These are phyloP conservation scores for Trichosporon faecale DNA, from an alignment of 1,284 basidiomycete genomes.

Conservation along the genomic window DNA sequence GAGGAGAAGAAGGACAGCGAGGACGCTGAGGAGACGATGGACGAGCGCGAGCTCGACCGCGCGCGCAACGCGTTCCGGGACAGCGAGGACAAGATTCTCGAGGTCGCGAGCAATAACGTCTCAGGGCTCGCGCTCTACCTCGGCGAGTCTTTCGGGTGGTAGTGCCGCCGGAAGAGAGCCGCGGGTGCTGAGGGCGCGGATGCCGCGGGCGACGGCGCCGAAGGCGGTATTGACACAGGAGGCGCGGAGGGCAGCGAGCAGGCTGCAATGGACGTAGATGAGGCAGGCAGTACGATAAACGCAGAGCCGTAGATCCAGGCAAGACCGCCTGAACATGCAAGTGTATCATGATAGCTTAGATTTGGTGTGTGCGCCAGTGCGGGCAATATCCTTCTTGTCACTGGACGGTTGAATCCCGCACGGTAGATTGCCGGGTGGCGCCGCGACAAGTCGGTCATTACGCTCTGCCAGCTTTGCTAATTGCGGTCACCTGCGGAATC, in stretches of 20 bases:
- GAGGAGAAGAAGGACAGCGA: slow-evolving; percentile 35
- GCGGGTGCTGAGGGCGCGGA: too few relatives aligned
- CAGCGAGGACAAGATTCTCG: slow-evolving; percentile 36
- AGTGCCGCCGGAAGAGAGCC: slow-evolving; percentile 8
- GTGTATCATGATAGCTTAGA: not conserved
- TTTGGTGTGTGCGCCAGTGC: not conserved
- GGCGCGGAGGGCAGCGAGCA: not conserved
- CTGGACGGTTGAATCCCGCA: not conserved
- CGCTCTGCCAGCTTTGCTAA: too few relatives aligned
- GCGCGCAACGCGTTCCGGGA: slow-evolving; percentile 37
- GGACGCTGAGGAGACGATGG: slow-evolving; percentile 22
- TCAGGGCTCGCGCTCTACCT: slow-evolving; percentile 40
- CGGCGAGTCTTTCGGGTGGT: slow-evolving; percentile 45
- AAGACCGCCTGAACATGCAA: not conserved
- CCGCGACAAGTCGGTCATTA: not conserved
- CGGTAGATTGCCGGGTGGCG: not conserved
- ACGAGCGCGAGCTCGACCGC: slow-evolving; percentile 33
- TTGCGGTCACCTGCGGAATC: not conserved
- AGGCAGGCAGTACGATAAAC: not conserved
- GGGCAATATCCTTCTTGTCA: not conserved
- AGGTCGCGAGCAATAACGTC: slow-evolving; percentile 40
- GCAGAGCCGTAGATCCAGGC: not conserved
- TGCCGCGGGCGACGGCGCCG: too few relatives aligned
- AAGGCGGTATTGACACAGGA: not conserved
- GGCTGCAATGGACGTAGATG: not conserved